Base-by-base conservation (phyloP, 306 rosid genomes). In the Hippophae gyantsensis region DNA sequence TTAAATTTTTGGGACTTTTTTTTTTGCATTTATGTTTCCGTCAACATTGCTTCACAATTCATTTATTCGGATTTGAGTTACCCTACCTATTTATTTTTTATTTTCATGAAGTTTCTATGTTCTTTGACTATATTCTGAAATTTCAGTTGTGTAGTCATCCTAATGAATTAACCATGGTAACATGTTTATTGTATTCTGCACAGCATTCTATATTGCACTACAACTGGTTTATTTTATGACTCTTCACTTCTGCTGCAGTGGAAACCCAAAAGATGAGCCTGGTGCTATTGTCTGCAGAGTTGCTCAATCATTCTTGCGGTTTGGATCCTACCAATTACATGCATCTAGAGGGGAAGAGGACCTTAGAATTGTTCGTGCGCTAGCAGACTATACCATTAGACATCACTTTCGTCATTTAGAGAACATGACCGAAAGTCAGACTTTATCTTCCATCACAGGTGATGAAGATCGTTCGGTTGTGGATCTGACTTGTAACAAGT, bases 221-320 rank as follows among this genome's bases (percentile, higher is more conserved):
- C 38, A 32, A 32, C 38, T 32, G 38, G 38, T 32, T 32, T 42
- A 23, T 57, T 10, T 45, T 2, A 2, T 25, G 61, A 4, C 11
- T 38, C 1, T 27, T 27, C 46, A 13, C 44, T 47, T 42, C 44
- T 65, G 7, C 56, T 69, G 77, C 80, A 93, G 95, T 75, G 99
- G 99, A 65, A 93, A 86, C 72, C 77, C 94, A 56, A 88, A 93
- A 76, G 99, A 93, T 57, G 97, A 93, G 76, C 94, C 87, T 46
- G 99, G 95, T 66, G 99, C 99, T 64, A 74, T 93, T 48, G 94
- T 88, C 54, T 93, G 95, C 73, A 78, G 99, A 80, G 87, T 88
- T 67, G 84, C 97, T 45, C 97, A 74, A 69, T 84, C 95, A 51
- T 93, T 93, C 77, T 65, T 93, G 62, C 95, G 99, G 23, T 93